A percentile compares a stretch with the other conserved stretches of the same genome.
phyloP scores from a whole-genome alignment of 768 basidiomycete species.

The Lactifluus subvellereus region DNA sequence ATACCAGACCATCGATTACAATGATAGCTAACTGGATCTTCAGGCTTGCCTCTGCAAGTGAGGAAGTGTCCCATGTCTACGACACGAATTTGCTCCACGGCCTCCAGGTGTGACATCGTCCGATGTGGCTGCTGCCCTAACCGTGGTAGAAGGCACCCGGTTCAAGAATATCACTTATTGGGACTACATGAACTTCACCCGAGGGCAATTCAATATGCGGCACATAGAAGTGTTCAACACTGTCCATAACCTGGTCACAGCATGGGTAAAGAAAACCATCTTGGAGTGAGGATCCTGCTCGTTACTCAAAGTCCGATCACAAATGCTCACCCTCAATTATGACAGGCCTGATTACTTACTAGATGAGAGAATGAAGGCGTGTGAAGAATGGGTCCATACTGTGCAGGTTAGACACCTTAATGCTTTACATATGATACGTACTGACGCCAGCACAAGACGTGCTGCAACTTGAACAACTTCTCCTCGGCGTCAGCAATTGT shows the following conservation, averaged over 20 bases:
- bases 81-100: neutral
- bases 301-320: neutral
- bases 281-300: neutral
- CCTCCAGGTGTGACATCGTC: neutral
- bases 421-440: neutral
- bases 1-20: neutral
- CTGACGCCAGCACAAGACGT: conserved; percentile 1
- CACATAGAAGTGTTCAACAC: conserved; percentile 5
- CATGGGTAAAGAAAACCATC: conserved; percentile 5
- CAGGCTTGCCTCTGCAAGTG: conserved; percentile 6
- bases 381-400: conserved; percentile 8
- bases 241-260: conserved; percentile 10
- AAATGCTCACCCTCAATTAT: neutral
- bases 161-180: conserved; percentile 15
- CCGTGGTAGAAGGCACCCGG: conserved; percentile 11
- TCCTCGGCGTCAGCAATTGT: conserved; percentile 12
- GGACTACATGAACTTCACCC: conserved; percentile 17
- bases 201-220: neutral
- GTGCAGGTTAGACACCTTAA: conserved; percentile 6
- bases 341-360: conserved; percentile 1
- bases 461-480: conserved; percentile 13
- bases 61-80: neutral
- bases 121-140: conserved; percentile 11
- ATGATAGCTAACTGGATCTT: neutral
- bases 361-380: conserved; percentile 1